Evolutionary conservation across 2,329 filamentous ascomycete genomes (phyloP), one percentile per base, ranked within the genome.

Genomic region (Paracoccidioides lutzii): DNA sequence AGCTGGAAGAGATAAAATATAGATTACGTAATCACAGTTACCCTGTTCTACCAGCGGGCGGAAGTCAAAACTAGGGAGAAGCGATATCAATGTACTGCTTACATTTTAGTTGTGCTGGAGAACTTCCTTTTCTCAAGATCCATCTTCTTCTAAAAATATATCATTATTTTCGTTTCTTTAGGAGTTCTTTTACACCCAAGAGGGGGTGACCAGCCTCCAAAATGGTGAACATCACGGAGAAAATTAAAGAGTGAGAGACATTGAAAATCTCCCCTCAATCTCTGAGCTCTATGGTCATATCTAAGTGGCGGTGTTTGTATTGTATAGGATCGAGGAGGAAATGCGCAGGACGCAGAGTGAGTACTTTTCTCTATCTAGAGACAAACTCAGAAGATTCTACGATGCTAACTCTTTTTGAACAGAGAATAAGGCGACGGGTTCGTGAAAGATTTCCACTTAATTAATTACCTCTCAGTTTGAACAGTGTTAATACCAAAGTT

Each of bases 201-300:
- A 35, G 43, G n/a, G 42, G 53, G 49, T 56, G 46, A 15, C 35
- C 62, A 51, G 12, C 38, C 62, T 66, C 50, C 70, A 75, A 68
- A 67, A 98, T 98, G 93, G 93, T 97, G 73, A 97, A 97, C 78
- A 98, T 98, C 63, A 97, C 93, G 62, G 94, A 98, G 55, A 97
- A 95, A 81, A 98, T 98, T 78, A 98, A 98, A 80, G 93, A 97
- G 91, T 95, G 75, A 67, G 84, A 14, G 50, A 15, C 12, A 15
- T 14, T 14, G 28, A 33, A 33, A 46, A 12, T 14, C 12, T 3
- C 32, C 2, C 45, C 38, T 33, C 46, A 7, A 40, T 52, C 49
- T 49, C 50, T 51, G 32, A 6, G 30, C 5, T 41, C 22, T 28
- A 42, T 28, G 37, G n/a, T 3, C 12, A 7, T 15, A 38, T 15